Evolutionary conservation across 1,284 basidiomycete species (phyloP), one percentile per base, ranked within the genome.

Genomic region (Ganoderma leucocontextum): DNA sequence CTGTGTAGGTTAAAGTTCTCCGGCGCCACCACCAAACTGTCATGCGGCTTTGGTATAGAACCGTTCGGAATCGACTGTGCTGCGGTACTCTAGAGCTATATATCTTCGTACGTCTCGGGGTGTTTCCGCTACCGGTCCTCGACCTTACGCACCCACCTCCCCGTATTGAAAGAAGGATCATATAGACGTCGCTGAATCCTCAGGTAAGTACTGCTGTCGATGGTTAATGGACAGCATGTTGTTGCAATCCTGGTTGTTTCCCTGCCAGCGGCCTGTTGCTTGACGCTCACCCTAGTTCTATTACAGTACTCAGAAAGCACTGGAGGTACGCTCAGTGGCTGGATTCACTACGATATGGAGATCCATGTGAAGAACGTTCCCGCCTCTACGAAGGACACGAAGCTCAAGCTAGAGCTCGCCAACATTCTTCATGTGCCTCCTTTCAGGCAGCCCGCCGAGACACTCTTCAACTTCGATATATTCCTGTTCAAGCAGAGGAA

Each of bases 401-500:
- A 83, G 60, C 78, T 89, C 39, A 82, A 77, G 35, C 62, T 67
- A 1, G 73, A 78, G 7, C 75, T 90, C 4, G 84, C 86, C 1
- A 72, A 55, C 0, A 74, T 86, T 64, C 78, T 91, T 1, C 89
- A 90, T 71, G 65, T 74, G 3, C 75, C 79, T 10, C 73, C 72
- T 5, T 89, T 85, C 74, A 70, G 75, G 8, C 53, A 65, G 13
- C 73, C 78, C 44, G 78, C 78, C 33, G 64, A 72, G 2, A 63
- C 74, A 4, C 83, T 78, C 0, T 71, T 86, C 60, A 90, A 89
- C 72, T 88, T 89, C 73, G 79, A 86, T 57, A 81, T 88, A 4
- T 77, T 76, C 59, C 58, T 76, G 8, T 69, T 74, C 41, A 68
- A 68, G 4, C 65, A 69, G 71, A 57, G 63, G 41, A 71, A 70